Evolutionary conservation across 1,139 yeast genomes (phyloP).

Genomic region (Taphrina wiesneri): DNA sequence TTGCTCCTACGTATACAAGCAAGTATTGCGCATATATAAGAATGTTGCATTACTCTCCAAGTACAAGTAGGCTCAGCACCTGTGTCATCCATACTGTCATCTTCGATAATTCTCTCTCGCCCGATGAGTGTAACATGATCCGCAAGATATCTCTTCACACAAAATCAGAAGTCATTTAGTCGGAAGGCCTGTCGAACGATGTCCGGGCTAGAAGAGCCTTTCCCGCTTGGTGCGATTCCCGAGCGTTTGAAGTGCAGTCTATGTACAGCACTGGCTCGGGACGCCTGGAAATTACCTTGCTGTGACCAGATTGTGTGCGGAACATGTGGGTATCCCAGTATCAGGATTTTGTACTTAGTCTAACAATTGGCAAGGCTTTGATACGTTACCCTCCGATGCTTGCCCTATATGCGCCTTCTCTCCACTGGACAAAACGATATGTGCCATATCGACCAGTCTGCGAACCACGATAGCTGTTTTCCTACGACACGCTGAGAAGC

Average conservation of each 20-base stretch:
- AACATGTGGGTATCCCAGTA: conserved; percentile 1
- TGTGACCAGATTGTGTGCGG: conserved; percentile 30
- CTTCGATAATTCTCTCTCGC: too few species aligned
- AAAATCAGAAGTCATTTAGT: too few species aligned
- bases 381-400: not conserved
- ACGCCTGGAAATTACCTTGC: conserved; percentile 31
- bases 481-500: conserved; percentile 33
- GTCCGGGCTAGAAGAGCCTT: not conserved
- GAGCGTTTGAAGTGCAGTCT: conserved; percentile 28
- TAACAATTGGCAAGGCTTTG: conserved; percentile 18
- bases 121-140: too few species aligned
- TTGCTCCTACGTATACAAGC: too few species aligned
- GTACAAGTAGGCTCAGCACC: too few species aligned
- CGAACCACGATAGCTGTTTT: conserved; percentile 31
- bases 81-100: too few species aligned
- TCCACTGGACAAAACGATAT: conserved; percentile 13
- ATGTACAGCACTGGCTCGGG: conserved; percentile 24
- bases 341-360: not conserved
- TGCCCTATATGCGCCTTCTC: conserved; percentile 29
- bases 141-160: too few species aligned
- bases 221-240: conserved; percentile 29
- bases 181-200: not conserved
- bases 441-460: conserved; percentile 18
- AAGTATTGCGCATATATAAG: too few species aligned
- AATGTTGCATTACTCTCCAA: not conserved